Percentiles rank a stretch among this genome's conserved stretches.
Conservation (phyloP, 1,139 yeast species). For the Meyerozyma elateridarum region DNA sequence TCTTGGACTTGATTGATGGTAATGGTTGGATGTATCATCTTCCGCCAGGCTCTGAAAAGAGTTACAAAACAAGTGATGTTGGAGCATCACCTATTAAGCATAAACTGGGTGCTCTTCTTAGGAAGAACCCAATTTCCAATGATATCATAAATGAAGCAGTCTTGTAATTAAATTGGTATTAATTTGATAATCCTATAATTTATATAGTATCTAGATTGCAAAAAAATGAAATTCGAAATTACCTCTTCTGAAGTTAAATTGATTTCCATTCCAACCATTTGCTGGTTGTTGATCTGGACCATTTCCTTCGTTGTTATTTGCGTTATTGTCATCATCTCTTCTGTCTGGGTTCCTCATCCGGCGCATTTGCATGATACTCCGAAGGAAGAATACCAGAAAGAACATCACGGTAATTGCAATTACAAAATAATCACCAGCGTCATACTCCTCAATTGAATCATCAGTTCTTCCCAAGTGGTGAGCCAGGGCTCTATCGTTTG, state of each 20-base stretch:
- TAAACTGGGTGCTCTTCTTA: constrained; percentile 10
- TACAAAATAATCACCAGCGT: constrained; percentile 31
- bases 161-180: too few relatives aligned
- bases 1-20: constrained; percentile 54
- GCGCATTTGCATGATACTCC: constrained; percentile 25
- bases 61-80: too few relatives aligned
- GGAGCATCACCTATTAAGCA: constrained; percentile 8
- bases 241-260: constrained; percentile 24
- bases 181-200: constrained; percentile 5
- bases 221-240: constrained; percentile 37
- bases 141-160: constrained; percentile 24
- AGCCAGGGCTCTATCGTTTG: constrained; percentile 23
- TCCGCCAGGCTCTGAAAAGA: constrained; percentile 21
- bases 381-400: constrained; percentile 26
- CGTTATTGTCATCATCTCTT: constrained; percentile 4
- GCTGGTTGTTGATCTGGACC: constrained; percentile 3
- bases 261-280: constrained; percentile 15
- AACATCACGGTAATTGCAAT: constrained; percentile 26
- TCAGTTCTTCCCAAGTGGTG: constrained; percentile 33
- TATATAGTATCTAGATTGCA: constrained; percentile 22
- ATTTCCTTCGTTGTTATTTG: constrained; percentile 1
- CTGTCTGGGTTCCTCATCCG: constrained; percentile 16
- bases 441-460: constrained; percentile 22
- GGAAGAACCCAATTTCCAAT: constrained; percentile 18
- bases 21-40: constrained; percentile 63